Conservation (phyloP, 2,329 filamentous ascomycete genomes). For the Neonectria coccinea region DNA sequence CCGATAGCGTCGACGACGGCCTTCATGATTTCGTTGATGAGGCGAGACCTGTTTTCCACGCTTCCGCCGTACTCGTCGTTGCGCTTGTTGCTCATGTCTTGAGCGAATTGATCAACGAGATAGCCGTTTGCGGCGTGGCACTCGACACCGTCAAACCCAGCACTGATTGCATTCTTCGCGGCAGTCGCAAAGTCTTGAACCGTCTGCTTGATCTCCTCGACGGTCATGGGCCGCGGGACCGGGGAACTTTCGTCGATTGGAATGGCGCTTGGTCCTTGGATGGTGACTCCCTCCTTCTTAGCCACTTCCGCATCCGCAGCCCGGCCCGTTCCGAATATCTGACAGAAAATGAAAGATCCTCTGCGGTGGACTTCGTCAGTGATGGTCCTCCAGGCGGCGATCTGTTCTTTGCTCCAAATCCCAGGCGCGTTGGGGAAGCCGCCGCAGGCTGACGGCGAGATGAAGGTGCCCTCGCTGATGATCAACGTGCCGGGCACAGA, state of each 20-base stretch:
- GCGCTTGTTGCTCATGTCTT: slow-evolving; percentile 61
- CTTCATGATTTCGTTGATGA: slow-evolving; percentile 63
- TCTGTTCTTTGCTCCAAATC: slow-evolving; percentile 68
- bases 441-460: slow-evolving; percentile 48
- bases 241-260: slow-evolving; percentile 59
- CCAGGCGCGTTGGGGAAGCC: slow-evolving; percentile 63
- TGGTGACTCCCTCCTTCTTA: slow-evolving; percentile 43
- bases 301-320: slow-evolving; percentile 53
- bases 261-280: slow-evolving; percentile 46
- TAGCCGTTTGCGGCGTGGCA: slow-evolving; percentile 69
- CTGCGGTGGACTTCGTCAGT: slow-evolving; percentile 73
- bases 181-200: slow-evolving; percentile 68
- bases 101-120: slow-evolving; percentile 70
- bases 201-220: slow-evolving; percentile 71
- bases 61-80: slow-evolving; percentile 65
- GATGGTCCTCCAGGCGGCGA: slow-evolving; percentile 70
- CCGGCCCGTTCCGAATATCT: slow-evolving; percentile 72
- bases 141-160: slow-evolving; percentile 79
- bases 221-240: slow-evolving; percentile 72
- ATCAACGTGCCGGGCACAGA: slow-evolving; percentile 56
- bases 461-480: slow-evolving; percentile 60
- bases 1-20: slow-evolving; percentile 58
- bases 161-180: slow-evolving; percentile 65
- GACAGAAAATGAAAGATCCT: slow-evolving; percentile 69
- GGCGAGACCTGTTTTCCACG: slow-evolving; percentile 63